A percentile compares a stretch with the other conserved stretches of the same genome.
These are phyloP conservation scores for Nephelium lappaceum DNA, from an alignment of 345 rosid genomes.

Conservation along the genomic window DNA sequence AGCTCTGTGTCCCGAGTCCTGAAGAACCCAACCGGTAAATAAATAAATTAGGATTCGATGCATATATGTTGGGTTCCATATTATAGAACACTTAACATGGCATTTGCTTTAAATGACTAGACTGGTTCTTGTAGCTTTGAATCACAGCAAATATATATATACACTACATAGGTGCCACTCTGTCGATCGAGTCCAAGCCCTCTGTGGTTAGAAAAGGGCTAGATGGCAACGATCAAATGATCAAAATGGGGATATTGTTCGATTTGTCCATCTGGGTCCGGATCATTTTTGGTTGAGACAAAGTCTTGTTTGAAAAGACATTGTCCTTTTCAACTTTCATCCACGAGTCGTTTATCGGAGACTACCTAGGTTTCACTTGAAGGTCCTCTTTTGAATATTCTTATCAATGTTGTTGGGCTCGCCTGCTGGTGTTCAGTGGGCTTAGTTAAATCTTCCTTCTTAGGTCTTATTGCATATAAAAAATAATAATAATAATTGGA, in stretches of 20 bases:
- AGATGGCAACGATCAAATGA: neutral
- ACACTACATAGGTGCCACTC: neutral
- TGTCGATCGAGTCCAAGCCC: neutral
- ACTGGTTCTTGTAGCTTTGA: conserved; percentile 6
- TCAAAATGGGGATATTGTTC: neutral
- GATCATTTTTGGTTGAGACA: too few relatives aligned
- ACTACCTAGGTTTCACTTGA: neutral
- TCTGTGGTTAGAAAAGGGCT: neutral
- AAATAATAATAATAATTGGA: too few relatives aligned
- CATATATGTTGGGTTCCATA: conserved; percentile 19
- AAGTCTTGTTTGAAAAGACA: neutral
- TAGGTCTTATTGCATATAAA: too few relatives aligned
- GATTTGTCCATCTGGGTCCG: conserved; percentile 7
- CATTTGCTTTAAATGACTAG: conserved; percentile 2
- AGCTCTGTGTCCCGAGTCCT: too few relatives aligned
- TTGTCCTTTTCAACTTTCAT: neutral
- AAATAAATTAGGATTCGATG: conserved; percentile 10
- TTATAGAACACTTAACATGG: conserved; percentile 26
- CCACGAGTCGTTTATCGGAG: neutral
- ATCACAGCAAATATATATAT: conserved; percentile 16
- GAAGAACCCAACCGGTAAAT: neutral
- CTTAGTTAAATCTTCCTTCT: too few relatives aligned
- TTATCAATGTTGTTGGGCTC: neutral
- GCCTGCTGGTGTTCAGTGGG: neutral
- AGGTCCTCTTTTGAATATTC: neutral